Conservation (phyloP, 805 yeast genomes). For the Saccharomycopsis selenospora region DNA sequence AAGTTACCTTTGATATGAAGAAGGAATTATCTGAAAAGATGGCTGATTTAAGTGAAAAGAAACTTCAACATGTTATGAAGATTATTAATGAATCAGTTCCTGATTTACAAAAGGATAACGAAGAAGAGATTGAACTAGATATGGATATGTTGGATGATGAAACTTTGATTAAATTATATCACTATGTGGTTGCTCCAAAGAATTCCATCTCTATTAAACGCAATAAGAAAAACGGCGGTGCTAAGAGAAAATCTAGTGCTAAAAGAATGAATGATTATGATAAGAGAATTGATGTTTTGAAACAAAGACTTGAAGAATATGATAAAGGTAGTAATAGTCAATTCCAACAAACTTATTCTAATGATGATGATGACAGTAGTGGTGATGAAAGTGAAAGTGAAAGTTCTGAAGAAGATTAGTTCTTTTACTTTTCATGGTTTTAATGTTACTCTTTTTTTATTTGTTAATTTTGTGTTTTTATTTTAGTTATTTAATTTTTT, state of each 20-base stretch:
- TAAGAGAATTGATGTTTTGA: slow-evolving; percentile 61
- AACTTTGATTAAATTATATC: slow-evolving; percentile 76
- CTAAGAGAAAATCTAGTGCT: slow-evolving; percentile 13
- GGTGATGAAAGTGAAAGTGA: slow-evolving; percentile 45
- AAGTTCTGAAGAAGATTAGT: slow-evolving; percentile 65
- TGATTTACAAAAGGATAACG: slow-evolving; percentile 47
- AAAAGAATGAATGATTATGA: slow-evolving; percentile 20
- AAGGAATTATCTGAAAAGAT: slow-evolving; percentile 85
- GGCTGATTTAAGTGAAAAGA: slow-evolving; percentile 67
- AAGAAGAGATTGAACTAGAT: slow-evolving; percentile 94
- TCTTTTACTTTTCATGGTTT: slow-evolving; percentile 5
- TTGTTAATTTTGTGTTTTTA: too few species aligned
- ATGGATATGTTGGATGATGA: slow-evolving; percentile 85
- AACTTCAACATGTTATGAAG: slow-evolving; percentile 72
- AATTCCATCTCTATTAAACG: slow-evolving; percentile 23
- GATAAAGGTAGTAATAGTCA: slow-evolving; percentile 39
- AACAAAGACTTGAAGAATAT: slow-evolving; percentile 67
- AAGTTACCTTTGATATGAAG: slow-evolving; percentile 85
- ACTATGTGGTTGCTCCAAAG: slow-evolving; percentile 52
- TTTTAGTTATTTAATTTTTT: too few species aligned
- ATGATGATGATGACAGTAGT: slow-evolving; percentile 28
- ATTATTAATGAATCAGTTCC: slow-evolving; percentile 71
- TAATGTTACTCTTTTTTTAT: too few species aligned
- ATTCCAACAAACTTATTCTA: slow-evolving; percentile 35
- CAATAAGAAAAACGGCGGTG: slow-evolving; percentile 22